These are phyloP conservation scores for Thermoascus crustaceus DNA, from an alignment of 2,329 filamentous ascomycete genomes.

Conservation along the genomic window DNA sequence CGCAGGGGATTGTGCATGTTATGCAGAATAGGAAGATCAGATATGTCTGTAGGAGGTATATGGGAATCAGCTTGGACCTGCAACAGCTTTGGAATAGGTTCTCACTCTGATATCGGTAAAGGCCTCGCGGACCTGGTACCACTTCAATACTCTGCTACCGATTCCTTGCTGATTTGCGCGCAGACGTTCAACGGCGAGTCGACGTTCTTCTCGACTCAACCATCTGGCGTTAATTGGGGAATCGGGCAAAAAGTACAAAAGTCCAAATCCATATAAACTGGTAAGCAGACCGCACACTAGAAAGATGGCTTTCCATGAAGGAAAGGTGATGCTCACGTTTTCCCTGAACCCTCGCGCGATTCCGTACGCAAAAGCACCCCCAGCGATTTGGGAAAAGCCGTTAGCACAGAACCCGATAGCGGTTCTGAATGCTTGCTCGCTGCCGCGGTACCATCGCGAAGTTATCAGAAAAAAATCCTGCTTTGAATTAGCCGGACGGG, in stretches of 20 bases:
- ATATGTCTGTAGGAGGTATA: neutral
- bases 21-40: constrained; percentile 3
- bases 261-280: constrained; percentile 1
- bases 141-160: constrained; percentile 2
- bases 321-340: neutral
- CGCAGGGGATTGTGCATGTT: neutral
- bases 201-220: constrained; percentile 1
- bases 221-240: neutral
- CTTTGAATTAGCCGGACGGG: neutral
- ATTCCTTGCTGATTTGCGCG: constrained; percentile 4
- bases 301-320: constrained; percentile 1
- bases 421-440: neutral
- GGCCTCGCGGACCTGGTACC: constrained; percentile 1
- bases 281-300: neutral
- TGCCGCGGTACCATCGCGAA: neutral
- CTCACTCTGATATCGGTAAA: constrained; percentile 2
- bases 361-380: constrained; percentile 1
- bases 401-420: constrained; percentile 2
- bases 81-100: neutral
- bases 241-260: constrained; percentile 1
- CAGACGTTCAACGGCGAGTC: constrained; percentile 1
- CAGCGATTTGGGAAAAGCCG: constrained; percentile 1
- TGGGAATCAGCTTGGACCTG: neutral
- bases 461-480: neutral
- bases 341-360: neutral